Base-by-base conservation (phyloP, 2,329 filamentous ascomycete genomes). In the Penicillium hordei region DNA sequence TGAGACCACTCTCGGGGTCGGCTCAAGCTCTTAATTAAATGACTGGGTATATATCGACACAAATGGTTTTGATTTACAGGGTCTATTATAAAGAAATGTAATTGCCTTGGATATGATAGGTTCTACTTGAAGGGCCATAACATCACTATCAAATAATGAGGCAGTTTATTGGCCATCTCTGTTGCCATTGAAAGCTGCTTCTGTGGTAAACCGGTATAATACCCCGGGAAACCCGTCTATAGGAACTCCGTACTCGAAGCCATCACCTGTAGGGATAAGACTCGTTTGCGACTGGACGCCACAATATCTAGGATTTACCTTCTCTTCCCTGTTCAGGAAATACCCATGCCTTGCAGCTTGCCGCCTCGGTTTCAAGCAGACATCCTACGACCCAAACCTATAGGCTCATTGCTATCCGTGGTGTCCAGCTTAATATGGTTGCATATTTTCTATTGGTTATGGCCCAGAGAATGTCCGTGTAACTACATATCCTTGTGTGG, bases 51-150 rank as follows among this genome's bases (percentile, higher is more conserved):
- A 12, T 12, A n/a, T 27, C n/a, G 23, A 12, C 8, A 15, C 4
- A 44, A 27, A n/a, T n/a, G 6, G 0, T 0, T 1, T n/a, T n/a
- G 2, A 15, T n/a, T 12, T 27, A 5, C 13, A 8, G 2, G 1
- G 40, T 19, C 9, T 12, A 19, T 44, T 25, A 21, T n/a, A 23
- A 3, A 17, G n/a, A 51, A 12, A 17, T 21, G n/a, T 17, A 8
- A 12, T 34, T n/a, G 3, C 15, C 9, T n/a, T 48, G 5, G 5
- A 48, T 25, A 5, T 13, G 31, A 33, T 15, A 17, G 12, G 17
- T 40, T 42, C 12, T n/a, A 29, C 9, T n/a, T 15, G 15, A 21
- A 29, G 13, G 15, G 6, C 44, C 1, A n/a, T 23, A 23, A 7
- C 1, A 23, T 9, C 13, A 33, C 4, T 9, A 8, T 17, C 7